Evolutionary conservation across 1,139 yeast genomes (phyloP).

Genomic region (Yamadazyma epiphylla): DNA sequence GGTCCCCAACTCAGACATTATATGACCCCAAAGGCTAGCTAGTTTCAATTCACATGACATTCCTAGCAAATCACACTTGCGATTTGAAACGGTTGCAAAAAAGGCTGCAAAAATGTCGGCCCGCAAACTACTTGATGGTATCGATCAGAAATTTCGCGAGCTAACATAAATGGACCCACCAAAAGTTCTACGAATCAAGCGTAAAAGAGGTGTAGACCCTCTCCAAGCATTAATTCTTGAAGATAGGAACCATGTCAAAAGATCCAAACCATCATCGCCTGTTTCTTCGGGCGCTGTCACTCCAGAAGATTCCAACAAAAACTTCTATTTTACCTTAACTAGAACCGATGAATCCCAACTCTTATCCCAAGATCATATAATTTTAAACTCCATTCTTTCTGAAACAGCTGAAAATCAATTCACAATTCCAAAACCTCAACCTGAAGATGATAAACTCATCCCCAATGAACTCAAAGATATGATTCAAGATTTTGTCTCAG

Average conservation of each 20-base stretch:
- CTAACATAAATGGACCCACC: constrained; percentile 50
- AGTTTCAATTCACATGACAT: constrained; percentile 29
- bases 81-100: constrained; percentile 3
- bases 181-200: constrained; percentile 69
- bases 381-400: constrained; percentile 9
- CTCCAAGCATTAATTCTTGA: constrained; percentile 65
- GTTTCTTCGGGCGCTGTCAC: constrained; percentile 18
- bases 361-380: constrained; percentile 6
- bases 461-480: constrained; percentile 66
- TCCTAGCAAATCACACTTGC: constrained; percentile 9
- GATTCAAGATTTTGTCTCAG: constrained; percentile 53
- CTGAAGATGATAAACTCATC: constrained; percentile 39
- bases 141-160: too few relatives aligned
- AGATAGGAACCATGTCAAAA: constrained; percentile 35
- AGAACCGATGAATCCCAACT: constrained; percentile 50
- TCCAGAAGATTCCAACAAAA: constrained; percentile 11
- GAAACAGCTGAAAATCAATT: constrained; percentile 17
- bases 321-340: constrained; percentile 54
- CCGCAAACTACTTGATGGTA: too few relatives aligned
- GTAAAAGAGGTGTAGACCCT: constrained; percentile 84
- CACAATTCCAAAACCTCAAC: constrained; percentile 30
- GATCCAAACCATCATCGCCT: constrained; percentile 42
- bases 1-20: too few relatives aligned
- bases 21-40: too few relatives aligned
- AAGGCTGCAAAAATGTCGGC: constrained; percentile 1